Percentiles rank a stretch among this genome's conserved stretches.
phyloP scores from a whole-genome alignment of 2,329 filamentous ascomycete species.

The Xylariaceae sp. region DNA sequence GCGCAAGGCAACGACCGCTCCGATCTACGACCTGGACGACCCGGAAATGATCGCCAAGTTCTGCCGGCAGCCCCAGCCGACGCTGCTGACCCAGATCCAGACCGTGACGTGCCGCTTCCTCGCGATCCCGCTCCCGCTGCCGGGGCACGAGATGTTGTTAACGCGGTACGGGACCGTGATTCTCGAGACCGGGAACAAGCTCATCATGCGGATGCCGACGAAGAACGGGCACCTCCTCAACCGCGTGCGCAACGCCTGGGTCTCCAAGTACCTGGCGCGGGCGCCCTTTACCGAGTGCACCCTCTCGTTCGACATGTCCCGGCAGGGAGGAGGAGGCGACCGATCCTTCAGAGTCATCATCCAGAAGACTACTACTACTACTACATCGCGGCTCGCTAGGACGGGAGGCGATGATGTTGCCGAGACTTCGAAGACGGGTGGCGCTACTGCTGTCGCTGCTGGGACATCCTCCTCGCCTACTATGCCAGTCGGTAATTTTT shows the following conservation, averaged over 20 bases:
- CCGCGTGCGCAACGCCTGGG: conserved; percentile 16
- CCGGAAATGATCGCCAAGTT: conserved; percentile 1
- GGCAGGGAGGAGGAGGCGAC: conserved; percentile 1
- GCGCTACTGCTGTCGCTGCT: too few species aligned
- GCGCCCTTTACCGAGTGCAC: conserved; percentile 8
- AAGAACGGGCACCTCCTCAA: conserved; percentile 1
- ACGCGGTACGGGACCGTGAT: conserved; percentile 14
- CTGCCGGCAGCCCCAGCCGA: too few species aligned
- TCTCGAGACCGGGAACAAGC: conserved; percentile 11
- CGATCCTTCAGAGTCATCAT: too few species aligned
- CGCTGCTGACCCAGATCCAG: too few species aligned
- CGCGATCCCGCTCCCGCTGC: conserved; percentile 1
- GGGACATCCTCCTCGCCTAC: too few species aligned
- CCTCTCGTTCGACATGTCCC: conserved; percentile 13
- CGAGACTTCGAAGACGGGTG: too few species aligned
- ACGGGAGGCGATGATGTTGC: too few species aligned
- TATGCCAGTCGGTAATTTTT: too few species aligned
- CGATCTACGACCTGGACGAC: conserved; percentile 13
- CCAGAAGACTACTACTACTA: too few species aligned
- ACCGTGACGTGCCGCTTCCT: conserved; percentile 12
- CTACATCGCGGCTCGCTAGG: too few species aligned
- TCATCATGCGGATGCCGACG: conserved; percentile 12
- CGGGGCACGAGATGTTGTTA: conserved; percentile 6
- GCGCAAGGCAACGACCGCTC: not conserved
- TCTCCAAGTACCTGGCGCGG: conserved; percentile 15